A percentile compares a stretch with the other conserved stretches of the same genome.
phyloP scores from a whole-genome alignment of 2,329 filamentous ascomycete genomes.

The Fusarium sp. region DNA sequence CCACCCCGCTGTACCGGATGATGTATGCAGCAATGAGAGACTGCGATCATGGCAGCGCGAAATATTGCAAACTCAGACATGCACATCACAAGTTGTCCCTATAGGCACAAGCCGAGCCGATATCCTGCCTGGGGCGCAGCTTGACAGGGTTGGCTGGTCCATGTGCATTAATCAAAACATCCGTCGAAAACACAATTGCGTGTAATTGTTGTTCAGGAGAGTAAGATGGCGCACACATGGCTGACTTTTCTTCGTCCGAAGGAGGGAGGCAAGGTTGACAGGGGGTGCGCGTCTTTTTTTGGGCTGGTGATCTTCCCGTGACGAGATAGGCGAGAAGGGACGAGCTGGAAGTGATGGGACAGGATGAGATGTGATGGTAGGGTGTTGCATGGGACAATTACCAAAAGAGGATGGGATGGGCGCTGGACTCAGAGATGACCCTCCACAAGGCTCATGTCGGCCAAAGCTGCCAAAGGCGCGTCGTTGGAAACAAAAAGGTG shows the following conservation, averaged over 20 bases:
- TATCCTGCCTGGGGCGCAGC: slow-evolving; percentile 25
- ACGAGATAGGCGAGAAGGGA: slow-evolving; percentile 44
- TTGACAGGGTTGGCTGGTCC: slow-evolving; percentile 24
- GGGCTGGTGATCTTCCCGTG: slow-evolving; percentile 42
- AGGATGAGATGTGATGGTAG: slow-evolving; percentile 9
- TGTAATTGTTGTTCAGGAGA: neutral
- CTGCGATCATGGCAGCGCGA: neutral
- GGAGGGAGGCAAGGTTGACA: slow-evolving; percentile 23
- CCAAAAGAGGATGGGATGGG: slow-evolving; percentile 6
- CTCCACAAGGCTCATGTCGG: slow-evolving; percentile 8
- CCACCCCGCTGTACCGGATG: neutral
- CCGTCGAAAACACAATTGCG: neutral
- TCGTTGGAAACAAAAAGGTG: slow-evolving; percentile 33
- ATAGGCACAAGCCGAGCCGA: neutral
- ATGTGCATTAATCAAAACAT: slow-evolving; percentile 9
- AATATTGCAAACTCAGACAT: slow-evolving; percentile 6
- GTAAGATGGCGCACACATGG: slow-evolving; percentile 4
- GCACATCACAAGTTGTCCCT: neutral
- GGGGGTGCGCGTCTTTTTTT: slow-evolving; percentile 35
- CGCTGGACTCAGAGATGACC: neutral
- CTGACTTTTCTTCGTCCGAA: slow-evolving; percentile 11
- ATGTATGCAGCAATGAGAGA: neutral
- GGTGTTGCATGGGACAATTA: slow-evolving; percentile 2
- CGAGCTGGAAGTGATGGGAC: slow-evolving; percentile 19
- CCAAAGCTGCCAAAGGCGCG: slow-evolving; percentile 19